Percentiles rank a stretch among this genome's conserved stretches.
Conservation (phyloP, 2,329 filamentous ascomycete genomes). For the Ophiosphaerella narmari region DNA sequence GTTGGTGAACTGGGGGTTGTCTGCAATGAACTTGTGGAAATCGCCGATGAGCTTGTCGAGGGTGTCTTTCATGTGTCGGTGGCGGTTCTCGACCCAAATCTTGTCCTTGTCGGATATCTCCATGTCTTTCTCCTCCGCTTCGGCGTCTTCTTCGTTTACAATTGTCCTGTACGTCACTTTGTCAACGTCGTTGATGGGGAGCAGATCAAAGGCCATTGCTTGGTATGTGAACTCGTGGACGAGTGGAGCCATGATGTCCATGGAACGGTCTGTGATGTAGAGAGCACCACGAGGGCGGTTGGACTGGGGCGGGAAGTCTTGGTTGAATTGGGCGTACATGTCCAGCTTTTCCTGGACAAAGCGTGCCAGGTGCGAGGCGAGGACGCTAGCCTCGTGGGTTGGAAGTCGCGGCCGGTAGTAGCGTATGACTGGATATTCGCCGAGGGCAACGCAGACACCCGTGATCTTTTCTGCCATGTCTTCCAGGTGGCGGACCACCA, state of each 20-base stretch:
- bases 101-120: conserved; percentile 89
- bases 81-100: conserved; percentile 93
- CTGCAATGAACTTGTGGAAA: conserved; percentile 87
- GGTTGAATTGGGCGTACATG: conserved; percentile 81
- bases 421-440: conserved; percentile 90
- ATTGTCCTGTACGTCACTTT: conserved; percentile 84
- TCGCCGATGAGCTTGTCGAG: conserved; percentile 91
- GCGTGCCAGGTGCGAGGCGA: conserved; percentile 84
- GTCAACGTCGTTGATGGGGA: conserved; percentile 85
- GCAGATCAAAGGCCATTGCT: conserved; percentile 93
- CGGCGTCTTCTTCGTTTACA: conserved; percentile 72
- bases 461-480: conserved; percentile 87
- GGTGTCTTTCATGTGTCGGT: conserved; percentile 97
- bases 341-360: conserved; percentile 94
- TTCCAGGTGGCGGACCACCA: conserved; percentile 83
- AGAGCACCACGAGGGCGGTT: conserved; percentile 80
- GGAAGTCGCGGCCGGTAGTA: conserved; percentile 81
- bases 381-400: conserved; percentile 82
- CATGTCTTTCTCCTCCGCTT: conserved; percentile 84
- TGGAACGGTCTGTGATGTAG: conserved; percentile 86
- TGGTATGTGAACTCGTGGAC: conserved; percentile 98
- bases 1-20: conserved; percentile 91
- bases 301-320: conserved; percentile 80
- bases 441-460: conserved; percentile 86
- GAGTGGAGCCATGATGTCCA: conserved; percentile 87